Conservation (phyloP, 257 asterid species). For the Misopates orontium region DNA sequence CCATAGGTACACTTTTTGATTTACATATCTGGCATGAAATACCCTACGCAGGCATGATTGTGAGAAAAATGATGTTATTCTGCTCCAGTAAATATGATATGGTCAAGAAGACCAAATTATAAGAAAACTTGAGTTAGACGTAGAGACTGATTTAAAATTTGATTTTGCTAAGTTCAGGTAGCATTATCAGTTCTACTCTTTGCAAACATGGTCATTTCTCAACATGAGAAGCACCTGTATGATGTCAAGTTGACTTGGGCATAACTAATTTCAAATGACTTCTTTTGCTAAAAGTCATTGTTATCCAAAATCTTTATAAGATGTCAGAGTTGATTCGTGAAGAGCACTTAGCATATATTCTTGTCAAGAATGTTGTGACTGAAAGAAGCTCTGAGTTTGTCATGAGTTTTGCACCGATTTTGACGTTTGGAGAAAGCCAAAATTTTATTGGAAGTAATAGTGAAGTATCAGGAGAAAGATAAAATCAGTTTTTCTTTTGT, state of each 20-base stretch:
- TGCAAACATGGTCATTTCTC: not conserved
- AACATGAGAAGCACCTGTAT: not conserved
- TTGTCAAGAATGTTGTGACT: not conserved
- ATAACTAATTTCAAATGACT: not conserved
- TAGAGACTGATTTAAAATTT: not conserved
- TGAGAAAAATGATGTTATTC: not conserved
- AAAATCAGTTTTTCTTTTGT: no score
- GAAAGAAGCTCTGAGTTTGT: not conserved
- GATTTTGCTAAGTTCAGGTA: not conserved
- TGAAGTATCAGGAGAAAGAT: not conserved
- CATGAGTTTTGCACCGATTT: not conserved
- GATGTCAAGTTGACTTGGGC: not conserved
- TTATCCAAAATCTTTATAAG: not conserved
- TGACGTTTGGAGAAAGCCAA: not conserved
- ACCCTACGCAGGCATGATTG: not conserved
- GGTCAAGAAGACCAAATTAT: not conserved
- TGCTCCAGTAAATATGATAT: not conserved
- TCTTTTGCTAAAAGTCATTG: not conserved
- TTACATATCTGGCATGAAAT: not conserved
- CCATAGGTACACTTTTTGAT: not conserved
- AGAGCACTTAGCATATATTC: not conserved
- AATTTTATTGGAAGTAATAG: not conserved
- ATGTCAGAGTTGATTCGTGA: conserved; percentile 1
- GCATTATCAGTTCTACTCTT: not conserved
- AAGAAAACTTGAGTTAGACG: not conserved